Conservation (phyloP, 768 basidiomycete genomes). For the Inosperma sp. region DNA sequence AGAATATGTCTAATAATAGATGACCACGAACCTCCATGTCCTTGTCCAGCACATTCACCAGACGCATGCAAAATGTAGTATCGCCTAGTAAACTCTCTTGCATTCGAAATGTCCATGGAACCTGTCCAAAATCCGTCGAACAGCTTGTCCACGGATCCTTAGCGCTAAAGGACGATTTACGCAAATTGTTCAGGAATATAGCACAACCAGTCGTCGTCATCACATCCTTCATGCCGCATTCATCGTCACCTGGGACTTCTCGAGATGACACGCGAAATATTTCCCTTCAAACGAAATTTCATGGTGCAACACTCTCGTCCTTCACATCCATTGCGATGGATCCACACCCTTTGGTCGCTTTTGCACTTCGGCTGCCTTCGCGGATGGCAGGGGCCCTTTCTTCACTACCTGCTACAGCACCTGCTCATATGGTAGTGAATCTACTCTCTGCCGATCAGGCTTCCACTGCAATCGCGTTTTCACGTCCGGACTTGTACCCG, state of each 20-base stretch:
- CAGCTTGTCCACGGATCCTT: background rate
- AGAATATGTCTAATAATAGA: too few relatives aligned
- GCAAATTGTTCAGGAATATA: slow-evolving; percentile 62
- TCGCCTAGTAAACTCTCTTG: background rate
- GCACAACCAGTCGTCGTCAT: slow-evolving; percentile 87
- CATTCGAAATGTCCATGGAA: background rate
- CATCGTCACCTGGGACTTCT: slow-evolving; percentile 4
- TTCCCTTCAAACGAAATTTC: slow-evolving; percentile 37
- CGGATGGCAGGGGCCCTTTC: slow-evolving; percentile 69
- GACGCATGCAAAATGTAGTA: background rate
- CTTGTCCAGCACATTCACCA: background rate
- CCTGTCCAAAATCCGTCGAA: background rate
- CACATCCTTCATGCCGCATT: slow-evolving; percentile 57
- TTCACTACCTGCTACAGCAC: slow-evolving; percentile 14
- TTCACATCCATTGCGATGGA: slow-evolving; percentile 90
- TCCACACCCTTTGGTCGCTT: slow-evolving; percentile 82
- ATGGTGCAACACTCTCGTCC: slow-evolving; percentile 92
- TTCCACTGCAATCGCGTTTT: slow-evolving; percentile 60
- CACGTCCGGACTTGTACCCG: slow-evolving; percentile 64
- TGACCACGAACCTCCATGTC: background rate
- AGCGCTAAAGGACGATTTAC: slow-evolving; percentile 34
- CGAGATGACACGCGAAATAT: background rate
- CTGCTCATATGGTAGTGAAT: slow-evolving; percentile 70
- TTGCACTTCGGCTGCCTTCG: slow-evolving; percentile 86
- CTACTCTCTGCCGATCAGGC: slow-evolving; percentile 69